phyloP scores from a whole-genome alignment of 2,329 filamentous ascomycete species.

The Colletotrichum sublineola region DNA sequence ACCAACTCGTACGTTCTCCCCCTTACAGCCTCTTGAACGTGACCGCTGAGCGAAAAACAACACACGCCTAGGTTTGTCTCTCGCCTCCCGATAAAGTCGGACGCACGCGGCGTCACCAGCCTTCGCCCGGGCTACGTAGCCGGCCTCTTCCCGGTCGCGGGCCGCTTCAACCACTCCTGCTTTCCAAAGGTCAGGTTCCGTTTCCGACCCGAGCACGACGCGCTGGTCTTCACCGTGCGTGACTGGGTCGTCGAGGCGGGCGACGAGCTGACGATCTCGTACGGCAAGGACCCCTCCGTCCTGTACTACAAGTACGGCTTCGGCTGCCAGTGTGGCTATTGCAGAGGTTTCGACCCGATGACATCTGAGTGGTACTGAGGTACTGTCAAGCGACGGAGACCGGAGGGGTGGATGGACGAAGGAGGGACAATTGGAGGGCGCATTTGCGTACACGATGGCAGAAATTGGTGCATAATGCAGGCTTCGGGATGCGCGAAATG shows the following conservation, averaged over 20 bases:
- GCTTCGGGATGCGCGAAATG: neutral
- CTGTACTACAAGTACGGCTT: constrained; percentile 66
- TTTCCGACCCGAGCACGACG: constrained; percentile 52
- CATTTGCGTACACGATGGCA: neutral
- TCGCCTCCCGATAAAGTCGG: constrained; percentile 3
- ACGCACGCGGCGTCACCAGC: neutral
- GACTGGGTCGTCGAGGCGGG: constrained; percentile 55
- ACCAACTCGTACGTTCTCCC: constrained; percentile 60
- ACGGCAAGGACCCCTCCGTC: constrained; percentile 54
- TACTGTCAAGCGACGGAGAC: neutral
- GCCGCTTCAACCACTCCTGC: constrained; percentile 73
- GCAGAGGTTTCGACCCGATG: constrained; percentile 45
- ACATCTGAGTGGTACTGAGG: constrained; percentile 18
- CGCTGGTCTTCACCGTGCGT: constrained; percentile 58
- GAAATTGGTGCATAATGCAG: neutral
- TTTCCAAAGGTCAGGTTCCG: constrained; percentile 56
- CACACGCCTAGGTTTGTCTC: constrained; percentile 48
- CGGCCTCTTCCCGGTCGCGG: constrained; percentile 63
- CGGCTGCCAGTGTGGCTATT: constrained; percentile 64
- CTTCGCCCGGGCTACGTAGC: constrained; percentile 42
- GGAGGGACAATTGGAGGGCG: neutral
- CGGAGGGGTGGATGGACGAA: neutral
- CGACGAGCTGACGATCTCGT: constrained; percentile 66
- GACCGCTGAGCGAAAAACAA: neutral
- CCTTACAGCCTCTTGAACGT: neutral